A percentile compares a stretch with the other conserved stretches of the same genome.
These are phyloP conservation scores for Symbiodinium pilosum DNA, from an alignment of 73 alveolate species.

Conservation along the genomic window DNA sequence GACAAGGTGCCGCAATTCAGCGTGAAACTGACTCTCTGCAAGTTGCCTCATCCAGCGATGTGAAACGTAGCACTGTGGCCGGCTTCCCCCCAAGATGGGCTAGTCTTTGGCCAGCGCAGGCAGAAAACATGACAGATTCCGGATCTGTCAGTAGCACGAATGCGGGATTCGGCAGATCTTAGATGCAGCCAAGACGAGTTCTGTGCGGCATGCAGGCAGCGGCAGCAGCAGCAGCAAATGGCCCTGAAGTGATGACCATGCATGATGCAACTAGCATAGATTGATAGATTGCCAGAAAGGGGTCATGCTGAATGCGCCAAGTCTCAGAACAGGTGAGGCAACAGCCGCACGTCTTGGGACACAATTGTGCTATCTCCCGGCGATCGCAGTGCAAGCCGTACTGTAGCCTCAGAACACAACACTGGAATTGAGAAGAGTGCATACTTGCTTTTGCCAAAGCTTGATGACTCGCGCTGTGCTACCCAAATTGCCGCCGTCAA, in stretches of 20 bases:
- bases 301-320: neutral
- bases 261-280: too few relatives aligned
- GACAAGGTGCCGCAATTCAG: too few relatives aligned
- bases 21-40: too few relatives aligned
- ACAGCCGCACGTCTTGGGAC: slow-evolving; percentile 17
- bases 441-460: too few relatives aligned
- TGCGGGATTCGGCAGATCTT: slow-evolving; percentile 21
- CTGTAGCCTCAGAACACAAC: neutral
- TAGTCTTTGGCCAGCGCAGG: neutral
- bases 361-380: neutral
- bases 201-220: too few relatives aligned
- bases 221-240: neutral
- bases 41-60: too few relatives aligned
- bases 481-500: neutral
- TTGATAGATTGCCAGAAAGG: too few relatives aligned
- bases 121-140: too few relatives aligned
- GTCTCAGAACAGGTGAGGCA: slow-evolving; percentile 13
- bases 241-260: too few relatives aligned
- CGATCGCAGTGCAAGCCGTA: slow-evolving; percentile 10
- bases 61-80: too few relatives aligned
- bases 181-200: neutral
- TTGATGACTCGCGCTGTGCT: too few relatives aligned
- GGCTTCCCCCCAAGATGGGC: neutral
- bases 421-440: too few relatives aligned
- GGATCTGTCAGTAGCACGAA: slow-evolving; percentile 21